Percentiles rank a stretch among this genome's conserved stretches.
These are phyloP conservation scores for Suillus brevipes DNA, from an alignment of 768 basidiomycete genomes.

Conservation along the genomic window DNA sequence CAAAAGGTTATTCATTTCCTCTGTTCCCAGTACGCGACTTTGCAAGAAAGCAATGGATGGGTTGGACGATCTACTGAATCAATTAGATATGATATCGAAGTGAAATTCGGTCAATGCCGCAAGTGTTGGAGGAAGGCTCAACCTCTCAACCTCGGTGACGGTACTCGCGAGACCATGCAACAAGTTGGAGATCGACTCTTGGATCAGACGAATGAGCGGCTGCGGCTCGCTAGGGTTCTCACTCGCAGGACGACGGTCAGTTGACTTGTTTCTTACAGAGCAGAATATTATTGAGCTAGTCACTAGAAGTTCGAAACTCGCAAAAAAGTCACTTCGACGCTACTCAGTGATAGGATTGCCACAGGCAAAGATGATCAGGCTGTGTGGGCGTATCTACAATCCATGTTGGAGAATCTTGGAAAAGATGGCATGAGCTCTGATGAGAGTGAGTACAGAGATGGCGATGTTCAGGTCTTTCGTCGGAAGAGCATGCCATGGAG, in stretches of 20 bases:
- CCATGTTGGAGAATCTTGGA: not conserved
- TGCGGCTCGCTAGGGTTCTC: not conserved
- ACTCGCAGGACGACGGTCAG: not conserved
- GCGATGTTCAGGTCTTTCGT: not conserved
- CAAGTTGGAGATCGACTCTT: not conserved
- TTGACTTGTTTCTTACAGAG: not conserved
- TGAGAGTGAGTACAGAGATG: not conserved
- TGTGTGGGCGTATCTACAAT: not conserved
- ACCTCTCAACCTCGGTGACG: not conserved
- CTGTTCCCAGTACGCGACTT: not conserved
- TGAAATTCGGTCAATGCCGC: not conserved
- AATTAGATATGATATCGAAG: not conserved
- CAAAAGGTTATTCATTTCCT: not conserved
- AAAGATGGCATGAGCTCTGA: conserved; percentile 1
- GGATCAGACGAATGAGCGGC: not conserved
- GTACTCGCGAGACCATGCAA: not conserved
- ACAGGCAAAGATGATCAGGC: not conserved
- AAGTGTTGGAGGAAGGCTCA: not conserved
- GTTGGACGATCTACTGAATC: not conserved
- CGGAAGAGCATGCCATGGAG: not conserved
- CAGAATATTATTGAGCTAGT: not conserved
- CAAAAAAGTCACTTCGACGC: not conserved
- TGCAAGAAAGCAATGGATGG: not conserved
- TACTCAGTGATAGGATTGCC: not conserved
- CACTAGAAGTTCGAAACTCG: not conserved